These are phyloP conservation scores for Hygrocybe coccinea DNA, from an alignment of 768 basidiomycete species.

Conservation along the genomic window DNA sequence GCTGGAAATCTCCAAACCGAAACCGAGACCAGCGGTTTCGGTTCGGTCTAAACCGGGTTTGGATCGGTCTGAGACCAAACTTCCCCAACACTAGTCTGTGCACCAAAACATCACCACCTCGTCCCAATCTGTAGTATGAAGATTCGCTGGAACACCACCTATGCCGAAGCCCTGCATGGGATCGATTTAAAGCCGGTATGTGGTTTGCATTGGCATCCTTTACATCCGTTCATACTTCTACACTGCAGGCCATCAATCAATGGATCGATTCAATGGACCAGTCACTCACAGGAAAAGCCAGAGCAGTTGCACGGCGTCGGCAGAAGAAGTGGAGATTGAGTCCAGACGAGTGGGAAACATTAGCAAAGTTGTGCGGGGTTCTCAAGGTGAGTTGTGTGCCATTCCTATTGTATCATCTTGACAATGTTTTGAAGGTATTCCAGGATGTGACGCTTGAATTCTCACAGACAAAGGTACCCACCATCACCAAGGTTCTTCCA, in stretches of 20 bases:
- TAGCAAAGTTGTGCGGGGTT: neutral
- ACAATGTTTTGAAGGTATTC: neutral
- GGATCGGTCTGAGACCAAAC: too few species aligned
- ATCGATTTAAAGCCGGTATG: neutral
- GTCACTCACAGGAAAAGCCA: neutral
- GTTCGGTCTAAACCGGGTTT: too few species aligned
- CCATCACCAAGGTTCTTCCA: neutral
- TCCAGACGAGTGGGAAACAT: constrained; percentile 2
- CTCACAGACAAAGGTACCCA: neutral
- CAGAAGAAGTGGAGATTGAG: neutral
- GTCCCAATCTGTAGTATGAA: too few species aligned
- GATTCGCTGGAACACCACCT: neutral
- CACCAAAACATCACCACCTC: neutral
- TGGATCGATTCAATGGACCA: neutral
- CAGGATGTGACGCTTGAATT: neutral
- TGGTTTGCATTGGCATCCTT: neutral
- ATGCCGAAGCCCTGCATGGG: neutral
- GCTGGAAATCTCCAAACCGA: too few species aligned
- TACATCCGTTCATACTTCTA: neutral
- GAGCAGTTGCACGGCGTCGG: neutral
- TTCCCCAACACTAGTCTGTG: too few species aligned
- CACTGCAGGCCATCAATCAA: neutral
- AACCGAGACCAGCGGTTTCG: too few species aligned
- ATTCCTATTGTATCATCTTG: too few species aligned
- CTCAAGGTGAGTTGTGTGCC: neutral